Percentiles rank a stretch among this genome's conserved stretches.
These are phyloP conservation scores for Fusarium sp. DNA, from an alignment of 2,329 filamentous ascomycete species.

Conservation along the genomic window DNA sequence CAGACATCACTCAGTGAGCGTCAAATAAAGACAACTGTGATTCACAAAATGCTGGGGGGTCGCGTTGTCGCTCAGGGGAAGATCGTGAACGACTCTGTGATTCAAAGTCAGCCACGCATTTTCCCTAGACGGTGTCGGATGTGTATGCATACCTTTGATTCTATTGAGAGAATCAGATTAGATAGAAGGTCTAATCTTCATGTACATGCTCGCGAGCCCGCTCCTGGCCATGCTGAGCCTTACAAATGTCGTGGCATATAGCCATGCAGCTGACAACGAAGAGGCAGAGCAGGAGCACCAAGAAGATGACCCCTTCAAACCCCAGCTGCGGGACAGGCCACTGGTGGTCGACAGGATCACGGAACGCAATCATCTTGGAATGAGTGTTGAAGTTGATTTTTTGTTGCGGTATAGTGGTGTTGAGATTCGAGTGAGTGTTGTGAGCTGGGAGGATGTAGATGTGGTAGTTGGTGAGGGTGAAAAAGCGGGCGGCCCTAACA, in stretches of 20 bases:
- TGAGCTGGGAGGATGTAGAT: background rate
- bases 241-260: background rate
- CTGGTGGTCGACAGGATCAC: too few species aligned
- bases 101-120: constrained; percentile 1
- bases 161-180: background rate
- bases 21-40: background rate
- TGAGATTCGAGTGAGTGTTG: background rate
- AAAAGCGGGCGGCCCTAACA: constrained; percentile 2
- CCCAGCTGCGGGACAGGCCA: too few species aligned
- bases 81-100: background rate
- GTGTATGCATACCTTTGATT: background rate
- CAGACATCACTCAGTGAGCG: background rate
- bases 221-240: too few species aligned
- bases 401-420: background rate
- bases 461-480: constrained; percentile 1
- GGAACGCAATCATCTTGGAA: background rate
- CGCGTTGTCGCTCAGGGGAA: background rate
- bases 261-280: background rate
- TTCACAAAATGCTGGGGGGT: background rate
- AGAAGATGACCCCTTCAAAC: too few species aligned
- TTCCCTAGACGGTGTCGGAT: background rate
- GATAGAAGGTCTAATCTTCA: background rate
- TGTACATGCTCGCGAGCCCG: background rate
- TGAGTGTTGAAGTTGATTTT: background rate
- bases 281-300: background rate